A percentile compares a stretch with the other conserved stretches of the same genome.
Conservation (phyloP, 352 stramenopile genomes). For the Pythium folliculosum region DNA sequence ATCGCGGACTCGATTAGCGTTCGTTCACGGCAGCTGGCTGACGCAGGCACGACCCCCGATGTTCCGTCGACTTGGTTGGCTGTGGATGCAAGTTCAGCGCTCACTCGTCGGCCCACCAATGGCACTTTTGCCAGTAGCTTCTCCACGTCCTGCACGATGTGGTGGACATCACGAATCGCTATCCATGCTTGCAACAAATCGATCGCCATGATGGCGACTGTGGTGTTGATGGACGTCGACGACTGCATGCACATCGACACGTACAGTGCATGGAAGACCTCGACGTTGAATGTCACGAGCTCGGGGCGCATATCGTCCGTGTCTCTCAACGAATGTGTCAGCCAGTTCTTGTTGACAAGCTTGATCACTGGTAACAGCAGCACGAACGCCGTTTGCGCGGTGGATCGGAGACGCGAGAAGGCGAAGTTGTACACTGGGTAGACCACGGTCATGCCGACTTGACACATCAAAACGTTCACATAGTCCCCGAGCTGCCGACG, state of each 20-base stretch:
- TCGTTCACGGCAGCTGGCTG: neutral
- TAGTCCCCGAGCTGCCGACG: slow-evolving; percentile 6
- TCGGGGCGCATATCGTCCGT: slow-evolving; percentile 32
- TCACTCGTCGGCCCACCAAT: neutral
- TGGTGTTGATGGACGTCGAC: neutral
- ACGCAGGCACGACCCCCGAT: neutral
- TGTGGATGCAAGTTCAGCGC: neutral
- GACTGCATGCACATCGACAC: slow-evolving; percentile 22
- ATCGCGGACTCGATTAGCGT: neutral
- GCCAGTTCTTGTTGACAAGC: slow-evolving; percentile 39
- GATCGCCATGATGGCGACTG: slow-evolving; percentile 6
- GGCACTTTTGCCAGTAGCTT: neutral
- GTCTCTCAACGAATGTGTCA: slow-evolving; percentile 22
- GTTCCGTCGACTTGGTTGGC: neutral
- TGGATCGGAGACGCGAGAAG: neutral
- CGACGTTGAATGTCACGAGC: slow-evolving; percentile 22
- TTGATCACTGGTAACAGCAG: slow-evolving; percentile 43
- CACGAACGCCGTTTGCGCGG: slow-evolving; percentile 17
- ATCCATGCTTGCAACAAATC: slow-evolving; percentile 20
- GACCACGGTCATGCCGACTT: slow-evolving; percentile 16
- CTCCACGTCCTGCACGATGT: neutral
- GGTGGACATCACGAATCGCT: slow-evolving; percentile 2
- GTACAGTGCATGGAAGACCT: slow-evolving; percentile 12
- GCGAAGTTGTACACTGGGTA: slow-evolving; percentile 27
- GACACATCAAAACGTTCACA: slow-evolving; percentile 12